phyloP scores from a whole-genome alignment of 257 asterid genomes.

The Verbena officinalis region DNA sequence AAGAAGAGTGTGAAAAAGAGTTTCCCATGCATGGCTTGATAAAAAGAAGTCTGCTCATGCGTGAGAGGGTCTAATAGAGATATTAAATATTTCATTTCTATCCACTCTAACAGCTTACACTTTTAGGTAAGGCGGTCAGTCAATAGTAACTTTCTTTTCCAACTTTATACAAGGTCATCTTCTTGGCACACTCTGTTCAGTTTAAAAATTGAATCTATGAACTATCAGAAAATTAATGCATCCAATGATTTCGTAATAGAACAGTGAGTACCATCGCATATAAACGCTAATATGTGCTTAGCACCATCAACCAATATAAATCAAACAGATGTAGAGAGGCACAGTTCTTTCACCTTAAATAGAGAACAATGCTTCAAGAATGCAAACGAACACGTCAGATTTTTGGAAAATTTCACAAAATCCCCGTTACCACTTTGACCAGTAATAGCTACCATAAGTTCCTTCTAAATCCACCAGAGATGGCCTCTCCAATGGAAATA shows the following conservation, averaged over 20 bases:
- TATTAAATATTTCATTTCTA: too few species aligned
- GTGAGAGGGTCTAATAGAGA: too few species aligned
- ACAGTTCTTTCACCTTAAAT: not conserved
- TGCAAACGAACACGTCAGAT: not conserved
- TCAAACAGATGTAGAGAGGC: not conserved
- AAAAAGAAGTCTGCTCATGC: too few species aligned
- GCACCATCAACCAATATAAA: not conserved
- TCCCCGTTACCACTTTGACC: not conserved
- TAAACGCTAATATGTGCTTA: not conserved
- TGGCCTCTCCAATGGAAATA: not conserved
- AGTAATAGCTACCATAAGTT: slow-evolving; percentile 10
- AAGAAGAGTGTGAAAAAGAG: too few species aligned
- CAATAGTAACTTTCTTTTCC: not conserved
- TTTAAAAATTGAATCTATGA: not conserved
- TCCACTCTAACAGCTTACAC: too few species aligned
- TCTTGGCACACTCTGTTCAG: not conserved
- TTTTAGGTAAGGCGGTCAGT: too few species aligned
- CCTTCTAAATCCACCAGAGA: slow-evolving; percentile 20
- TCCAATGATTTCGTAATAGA: not conserved
- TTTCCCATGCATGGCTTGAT: too few species aligned
- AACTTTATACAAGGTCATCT: slow-evolving; percentile 7
- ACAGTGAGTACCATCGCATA: not conserved
- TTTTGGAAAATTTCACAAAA: not conserved
- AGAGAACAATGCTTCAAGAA: not conserved
- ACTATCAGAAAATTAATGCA: not conserved